Conservation (phyloP, 169 alveolate genomes). For the Plasmodium reichenowi region DNA sequence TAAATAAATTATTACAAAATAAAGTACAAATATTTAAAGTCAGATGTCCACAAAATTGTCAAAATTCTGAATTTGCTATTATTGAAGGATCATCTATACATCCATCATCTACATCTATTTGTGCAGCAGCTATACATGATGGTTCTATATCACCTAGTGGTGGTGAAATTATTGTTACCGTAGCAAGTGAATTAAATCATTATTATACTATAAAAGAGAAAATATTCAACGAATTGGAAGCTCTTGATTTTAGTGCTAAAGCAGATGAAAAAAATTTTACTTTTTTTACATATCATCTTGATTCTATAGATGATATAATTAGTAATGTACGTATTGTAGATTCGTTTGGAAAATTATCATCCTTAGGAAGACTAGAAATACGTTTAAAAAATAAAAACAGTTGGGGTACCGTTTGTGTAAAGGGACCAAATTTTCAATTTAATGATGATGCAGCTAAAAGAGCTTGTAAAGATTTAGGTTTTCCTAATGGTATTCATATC, state of each 20-base stretch:
- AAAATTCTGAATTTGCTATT: conserved; percentile 80
- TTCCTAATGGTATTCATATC: conserved; percentile 84
- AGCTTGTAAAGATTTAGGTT: conserved; percentile 90
- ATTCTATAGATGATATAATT: conserved; percentile 90
- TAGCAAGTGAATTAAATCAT: conserved; percentile 82
- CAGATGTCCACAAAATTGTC: conserved; percentile 90
- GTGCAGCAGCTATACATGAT: conserved; percentile 91
- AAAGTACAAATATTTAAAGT: conserved; percentile 84
- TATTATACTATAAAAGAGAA: conserved; percentile 80
- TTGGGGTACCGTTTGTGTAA: conserved; percentile 88
- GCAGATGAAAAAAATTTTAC: conserved; percentile 78
- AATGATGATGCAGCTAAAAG: conserved; percentile 87
- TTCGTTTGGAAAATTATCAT: conserved; percentile 87
- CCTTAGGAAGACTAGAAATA: conserved; percentile 89
- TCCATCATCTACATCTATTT: conserved; percentile 91
- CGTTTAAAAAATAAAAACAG: conserved; percentile 32
- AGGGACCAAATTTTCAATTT: conserved; percentile 84
- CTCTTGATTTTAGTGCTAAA: conserved; percentile 79
- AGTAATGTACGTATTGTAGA: conserved; percentile 91
- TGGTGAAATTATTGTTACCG: conserved; percentile 88
- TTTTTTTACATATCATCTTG: conserved; percentile 78
- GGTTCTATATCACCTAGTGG: conserved; percentile 90
- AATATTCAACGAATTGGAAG: conserved; percentile 46
- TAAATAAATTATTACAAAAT: conserved; percentile 36
- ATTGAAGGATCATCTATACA: conserved; percentile 90